Percentiles rank a stretch among this genome's conserved stretches.
Evolutionary conservation across 2,329 filamentous ascomycete species (phyloP).

Genomic region (Claviceps maximensis): DNA sequence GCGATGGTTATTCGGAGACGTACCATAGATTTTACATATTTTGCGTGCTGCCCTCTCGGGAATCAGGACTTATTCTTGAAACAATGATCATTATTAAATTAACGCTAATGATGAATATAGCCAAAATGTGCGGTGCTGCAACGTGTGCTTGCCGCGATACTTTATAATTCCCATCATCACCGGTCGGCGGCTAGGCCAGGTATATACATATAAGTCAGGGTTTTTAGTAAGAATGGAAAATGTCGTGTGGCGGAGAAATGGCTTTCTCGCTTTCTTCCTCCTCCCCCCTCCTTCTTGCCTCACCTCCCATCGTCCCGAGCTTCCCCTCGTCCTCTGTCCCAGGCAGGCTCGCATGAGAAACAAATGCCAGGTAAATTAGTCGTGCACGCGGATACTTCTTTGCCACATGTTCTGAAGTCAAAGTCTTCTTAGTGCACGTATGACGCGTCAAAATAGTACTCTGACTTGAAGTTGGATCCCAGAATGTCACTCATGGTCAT

Average conservation of each 20-base stretch:
- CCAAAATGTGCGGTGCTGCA: background rate
- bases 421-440: background rate
- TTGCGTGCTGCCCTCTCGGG: too few relatives aligned
- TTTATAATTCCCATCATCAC: background rate
- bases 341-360: background rate
- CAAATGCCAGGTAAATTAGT: background rate
- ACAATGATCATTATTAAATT: background rate
- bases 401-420: background rate
- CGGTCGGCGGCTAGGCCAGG: background rate
- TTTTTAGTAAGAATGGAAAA: background rate
- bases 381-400: background rate
- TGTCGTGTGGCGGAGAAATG: too few relatives aligned
- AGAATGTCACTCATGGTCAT: background rate
- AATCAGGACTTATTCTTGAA: too few relatives aligned
- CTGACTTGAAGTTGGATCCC: background rate
- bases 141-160: background rate
- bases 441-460: background rate
- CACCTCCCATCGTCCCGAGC: too few relatives aligned
- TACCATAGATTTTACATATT: too few relatives aligned
- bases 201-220: background rate
- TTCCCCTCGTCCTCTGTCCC: too few relatives aligned
- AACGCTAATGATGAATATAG: background rate
- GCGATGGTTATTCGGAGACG: too few relatives aligned
- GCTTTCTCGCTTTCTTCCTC: too few relatives aligned
- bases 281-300: too few relatives aligned